These are phyloP conservation scores for Debaryomyces coudertii DNA, from an alignment of 1,139 yeast genomes.

Conservation along the genomic window DNA sequence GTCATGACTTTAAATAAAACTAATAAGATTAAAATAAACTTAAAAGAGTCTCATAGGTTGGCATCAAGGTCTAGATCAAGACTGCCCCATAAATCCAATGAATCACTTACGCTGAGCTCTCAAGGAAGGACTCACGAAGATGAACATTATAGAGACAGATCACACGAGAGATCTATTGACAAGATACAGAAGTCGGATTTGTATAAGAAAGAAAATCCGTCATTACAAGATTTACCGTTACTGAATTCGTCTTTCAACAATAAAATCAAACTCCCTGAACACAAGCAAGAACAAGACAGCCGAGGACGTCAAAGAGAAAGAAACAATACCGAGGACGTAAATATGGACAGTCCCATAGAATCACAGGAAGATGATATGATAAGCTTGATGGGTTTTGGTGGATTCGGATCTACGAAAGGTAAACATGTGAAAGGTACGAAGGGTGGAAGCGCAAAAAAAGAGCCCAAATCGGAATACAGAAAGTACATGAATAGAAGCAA, in stretches of 20 bases:
- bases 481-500: slow-evolving; percentile 69
- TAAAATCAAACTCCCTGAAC: slow-evolving; percentile 9
- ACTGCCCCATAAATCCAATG: slow-evolving; percentile 21
- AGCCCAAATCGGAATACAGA: slow-evolving; percentile 53
- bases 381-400: slow-evolving; percentile 66
- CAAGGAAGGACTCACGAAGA: background rate
- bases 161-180: slow-evolving; percentile 16
- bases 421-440: slow-evolving; percentile 58
- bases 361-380: slow-evolving; percentile 29
- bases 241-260: slow-evolving; percentile 15
- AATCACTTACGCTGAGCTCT: slow-evolving; percentile 1
- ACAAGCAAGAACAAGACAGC: slow-evolving; percentile 21
- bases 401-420: slow-evolving; percentile 63
- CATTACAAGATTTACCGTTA: slow-evolving; percentile 21
- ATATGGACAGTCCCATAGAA: background rate
- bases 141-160: slow-evolving; percentile 15
- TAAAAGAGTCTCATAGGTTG: background rate
- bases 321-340: slow-evolving; percentile 13
- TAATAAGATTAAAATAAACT: slow-evolving; percentile 8
- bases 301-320: slow-evolving; percentile 32
- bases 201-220: slow-evolving; percentile 20
- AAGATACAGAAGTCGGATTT: slow-evolving; percentile 21
- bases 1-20: background rate
- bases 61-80: slow-evolving; percentile 25
- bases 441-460: slow-evolving; percentile 48